Base-by-base conservation (phyloP, 805 yeast species). In the Kodamaea laetipori region DNA sequence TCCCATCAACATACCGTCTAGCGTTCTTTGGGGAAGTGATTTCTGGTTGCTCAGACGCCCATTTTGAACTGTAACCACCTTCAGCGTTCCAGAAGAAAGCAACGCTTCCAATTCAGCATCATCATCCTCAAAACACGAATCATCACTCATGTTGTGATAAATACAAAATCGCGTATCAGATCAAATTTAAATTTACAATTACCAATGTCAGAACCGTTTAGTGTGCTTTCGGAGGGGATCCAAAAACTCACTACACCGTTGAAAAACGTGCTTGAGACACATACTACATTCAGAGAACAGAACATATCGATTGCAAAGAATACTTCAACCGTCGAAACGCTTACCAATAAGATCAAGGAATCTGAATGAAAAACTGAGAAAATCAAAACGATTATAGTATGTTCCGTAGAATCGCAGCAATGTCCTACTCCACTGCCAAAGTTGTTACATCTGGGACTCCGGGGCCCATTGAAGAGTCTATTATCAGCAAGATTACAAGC, bases 401-500 rank as follows among this genome's bases (percentile, higher is more conserved):
- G 45, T 38, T 41, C 13, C 39, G 45, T 28, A 28, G 45, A 13
- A 28, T 41, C 12, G 33, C 40, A 26, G 21, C 35, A 27, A 43
- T 43, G 45, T 43, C 45, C 2, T 23, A 10, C 19, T 36, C 45
- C 23, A 30, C 45, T 12, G 35, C 41, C 21, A 41, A 32, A 30
- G 26, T 43, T 15, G 37, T 45, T 19, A 43, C 47, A n/a, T 52
- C 62, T 7, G 56, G 49, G 28, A 40, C 42, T 6, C 57, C 67
- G 5, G 71, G 73, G 4, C 82, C 86, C 4, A 68, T 80, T n/a
- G 81, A 81, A 44, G 57, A 59, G 27, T 56, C 67, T 32, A 80
- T 83, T 30, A 60, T 65, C 30, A 48, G 58, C 2, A 81, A 80
- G 50, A 54, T 83, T 21, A 50, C 60, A 15, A 48, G 54, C 4